These are phyloP conservation scores for Cyamopsis tetragonoloba DNA, from an alignment of 306 rosid species.

Conservation along the genomic window DNA sequence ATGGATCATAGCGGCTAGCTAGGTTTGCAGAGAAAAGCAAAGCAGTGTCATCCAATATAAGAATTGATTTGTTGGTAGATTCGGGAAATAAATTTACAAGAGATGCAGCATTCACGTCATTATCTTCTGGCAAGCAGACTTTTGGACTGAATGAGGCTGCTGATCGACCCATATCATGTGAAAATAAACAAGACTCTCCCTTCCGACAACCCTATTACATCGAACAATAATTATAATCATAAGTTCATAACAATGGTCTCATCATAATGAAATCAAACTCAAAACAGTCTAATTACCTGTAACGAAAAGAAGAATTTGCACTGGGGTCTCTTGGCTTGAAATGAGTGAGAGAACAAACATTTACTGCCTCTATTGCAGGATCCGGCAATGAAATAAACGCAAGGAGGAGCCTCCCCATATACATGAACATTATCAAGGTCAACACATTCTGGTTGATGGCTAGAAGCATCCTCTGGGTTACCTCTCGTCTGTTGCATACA, in stretches of 20 bases:
- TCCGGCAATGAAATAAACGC: constrained; percentile 53
- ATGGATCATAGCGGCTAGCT: constrained; percentile 45
- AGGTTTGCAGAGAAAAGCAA: constrained; percentile 49
- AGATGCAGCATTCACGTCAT: constrained; percentile 30
- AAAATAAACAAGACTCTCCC: constrained; percentile 62
- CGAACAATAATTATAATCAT: constrained; percentile 14
- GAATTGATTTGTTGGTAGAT: constrained; percentile 46
- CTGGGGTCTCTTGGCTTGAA: constrained; percentile 47
- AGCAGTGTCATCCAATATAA: constrained; percentile 63
- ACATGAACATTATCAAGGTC: constrained; percentile 20
- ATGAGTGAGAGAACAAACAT: constrained; percentile 73
- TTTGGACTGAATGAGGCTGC: constrained; percentile 30
- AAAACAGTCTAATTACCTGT: constrained; percentile 47
- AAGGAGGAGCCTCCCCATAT: constrained; percentile 43
- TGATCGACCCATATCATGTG: constrained; percentile 51
- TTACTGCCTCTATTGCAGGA: constrained; percentile 53
- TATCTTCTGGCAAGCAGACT: constrained; percentile 52
- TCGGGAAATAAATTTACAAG: constrained; percentile 49
- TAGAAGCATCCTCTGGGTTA: constrained; percentile 39
- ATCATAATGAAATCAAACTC: constrained; percentile 23
- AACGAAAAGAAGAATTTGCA: constrained; percentile 72
- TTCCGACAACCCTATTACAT: constrained; percentile 73
- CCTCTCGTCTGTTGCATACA: constrained; percentile 50
- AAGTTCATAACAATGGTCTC: neutral
- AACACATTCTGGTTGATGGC: constrained; percentile 32